Evolutionary conservation across 2,329 filamentous ascomycete genomes (phyloP), one percentile per base, ranked within the genome.

Genomic region (Diaporthe citriasiana): DNA sequence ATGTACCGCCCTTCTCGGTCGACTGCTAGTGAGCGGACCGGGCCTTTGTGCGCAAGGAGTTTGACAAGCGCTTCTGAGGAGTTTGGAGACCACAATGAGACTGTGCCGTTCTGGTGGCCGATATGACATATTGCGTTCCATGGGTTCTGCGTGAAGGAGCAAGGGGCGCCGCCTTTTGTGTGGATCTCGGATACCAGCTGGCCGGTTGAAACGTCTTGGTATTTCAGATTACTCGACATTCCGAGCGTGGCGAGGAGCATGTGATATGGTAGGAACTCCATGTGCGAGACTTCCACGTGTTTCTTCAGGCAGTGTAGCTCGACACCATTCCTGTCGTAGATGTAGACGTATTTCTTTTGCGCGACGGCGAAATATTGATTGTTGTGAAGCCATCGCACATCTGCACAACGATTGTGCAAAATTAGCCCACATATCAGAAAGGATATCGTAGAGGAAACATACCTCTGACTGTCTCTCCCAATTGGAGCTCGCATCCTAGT

Each of bases 241-340:
- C 94, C 94, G 79, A 96, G 89, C 25, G 95, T 97, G 25, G 94
- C 94, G 65, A 99, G 88, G 55, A 99, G 90, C 82, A 97, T 99
- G 82, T 99, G 97, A 81, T 98, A 98, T 0, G 96, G 96, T 19
- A 98, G 86, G 81, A 98, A 99, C 83, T 98, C 95, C 89, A 99
- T 95, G 82, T 97, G 93, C 17, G 94, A 93, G 19, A 97, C 94
- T 82, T 99, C 97, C 76, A 94, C 90, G 82, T 98, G 96, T 82
- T 97, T 97, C 83, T 92, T 92, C 80, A 99, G 85, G 81, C 94
- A 95, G 82, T 99, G 97, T 71, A 99, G 85, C 85, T 99, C 97
- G 27, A 98, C 94, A 69, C 97, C 97, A 73, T 94, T 90, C 73
- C 91, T 89, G 80, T 98, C 97, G 86, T 99, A 99, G 77, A 99